These are phyloP conservation scores for Candida ovalis DNA, from an alignment of 805 yeast genomes.

Conservation along the genomic window DNA sequence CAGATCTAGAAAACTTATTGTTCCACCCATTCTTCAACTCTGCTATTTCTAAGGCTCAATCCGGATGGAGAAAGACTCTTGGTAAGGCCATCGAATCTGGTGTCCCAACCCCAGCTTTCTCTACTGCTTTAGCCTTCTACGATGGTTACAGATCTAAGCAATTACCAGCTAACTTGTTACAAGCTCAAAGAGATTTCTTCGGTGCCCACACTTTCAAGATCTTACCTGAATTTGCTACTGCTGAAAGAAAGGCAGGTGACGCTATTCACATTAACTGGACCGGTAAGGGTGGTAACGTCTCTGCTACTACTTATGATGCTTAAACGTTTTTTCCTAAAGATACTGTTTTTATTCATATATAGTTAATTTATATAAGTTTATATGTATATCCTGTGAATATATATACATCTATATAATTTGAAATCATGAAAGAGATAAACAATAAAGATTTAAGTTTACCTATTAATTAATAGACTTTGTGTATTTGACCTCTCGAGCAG, in stretches of 20 bases:
- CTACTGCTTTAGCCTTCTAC: constrained; percentile 95
- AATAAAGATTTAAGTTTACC: too few species aligned
- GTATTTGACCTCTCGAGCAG: too few species aligned
- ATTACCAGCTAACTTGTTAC: constrained; percentile 96
- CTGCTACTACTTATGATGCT: constrained; percentile 93
- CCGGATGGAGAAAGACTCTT: constrained; percentile 90
- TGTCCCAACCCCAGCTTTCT: constrained; percentile 96
- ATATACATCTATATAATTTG: too few species aligned
- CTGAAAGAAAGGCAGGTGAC: constrained; percentile 68
- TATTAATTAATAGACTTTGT: too few species aligned
- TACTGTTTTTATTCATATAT: constrained; percentile 1
- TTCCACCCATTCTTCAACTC: constrained; percentile 92
- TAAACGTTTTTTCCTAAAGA: constrained; percentile 33
- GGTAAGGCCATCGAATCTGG: constrained; percentile 78
- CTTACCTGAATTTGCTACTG: constrained; percentile 80
- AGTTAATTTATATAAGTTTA: not conserved
- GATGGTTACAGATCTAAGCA: constrained; percentile 97
- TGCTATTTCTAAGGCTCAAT: constrained; percentile 90
- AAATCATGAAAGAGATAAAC: too few species aligned
- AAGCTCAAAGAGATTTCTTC: constrained; percentile 99
- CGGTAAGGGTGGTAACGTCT: constrained; percentile 96
- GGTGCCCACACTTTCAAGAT: constrained; percentile 99
- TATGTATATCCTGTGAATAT: too few species aligned
- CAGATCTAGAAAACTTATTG: constrained; percentile 90
- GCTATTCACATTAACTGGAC: constrained; percentile 99